Conservation (phyloP, 2,329 filamentous ascomycete genomes). For the Curvularia lunata region DNA sequence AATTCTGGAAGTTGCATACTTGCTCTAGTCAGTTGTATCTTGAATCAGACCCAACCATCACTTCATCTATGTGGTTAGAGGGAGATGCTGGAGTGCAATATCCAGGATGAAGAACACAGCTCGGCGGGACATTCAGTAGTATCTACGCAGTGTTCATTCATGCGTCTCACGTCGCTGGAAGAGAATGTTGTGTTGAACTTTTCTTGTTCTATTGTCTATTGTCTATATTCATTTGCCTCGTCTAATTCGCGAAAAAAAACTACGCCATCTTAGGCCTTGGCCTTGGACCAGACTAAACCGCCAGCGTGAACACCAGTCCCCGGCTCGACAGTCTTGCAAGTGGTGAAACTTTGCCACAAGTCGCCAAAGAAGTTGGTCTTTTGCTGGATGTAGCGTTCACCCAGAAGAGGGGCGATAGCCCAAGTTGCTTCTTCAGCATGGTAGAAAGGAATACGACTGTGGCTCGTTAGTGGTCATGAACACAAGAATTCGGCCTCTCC, state of each 20-base stretch:
- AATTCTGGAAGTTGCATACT: not conserved
- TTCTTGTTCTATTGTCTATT: not conserved
- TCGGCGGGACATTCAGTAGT: not conserved
- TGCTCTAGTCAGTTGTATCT: not conserved
- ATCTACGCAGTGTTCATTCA: not conserved
- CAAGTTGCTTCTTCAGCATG: constrained; percentile 36
- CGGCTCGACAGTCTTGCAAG: constrained; percentile 33
- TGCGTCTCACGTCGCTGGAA: not conserved
- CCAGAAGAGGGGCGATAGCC: constrained; percentile 33
- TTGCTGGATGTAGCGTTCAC: constrained; percentile 33
- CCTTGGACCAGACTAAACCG: constrained; percentile 24
- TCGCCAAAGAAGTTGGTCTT: constrained; percentile 29
- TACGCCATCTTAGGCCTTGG: not conserved
- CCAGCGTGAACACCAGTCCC: constrained; percentile 24
- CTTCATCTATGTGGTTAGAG: not conserved
- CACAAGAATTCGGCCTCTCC: too few species aligned
- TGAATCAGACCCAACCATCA: not conserved
- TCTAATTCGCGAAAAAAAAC: not conserved
- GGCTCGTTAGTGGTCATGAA: constrained; percentile 9
- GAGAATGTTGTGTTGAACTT: not conserved
- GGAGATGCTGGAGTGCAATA: not conserved
- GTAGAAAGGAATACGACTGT: constrained; percentile 38
- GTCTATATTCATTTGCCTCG: not conserved
- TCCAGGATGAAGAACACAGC: not conserved
- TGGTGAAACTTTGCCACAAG: constrained; percentile 32